Evolutionary conservation across 2,329 filamentous ascomycete genomes (phyloP).

Genomic region (Beauveria scarabaeidicola): DNA sequence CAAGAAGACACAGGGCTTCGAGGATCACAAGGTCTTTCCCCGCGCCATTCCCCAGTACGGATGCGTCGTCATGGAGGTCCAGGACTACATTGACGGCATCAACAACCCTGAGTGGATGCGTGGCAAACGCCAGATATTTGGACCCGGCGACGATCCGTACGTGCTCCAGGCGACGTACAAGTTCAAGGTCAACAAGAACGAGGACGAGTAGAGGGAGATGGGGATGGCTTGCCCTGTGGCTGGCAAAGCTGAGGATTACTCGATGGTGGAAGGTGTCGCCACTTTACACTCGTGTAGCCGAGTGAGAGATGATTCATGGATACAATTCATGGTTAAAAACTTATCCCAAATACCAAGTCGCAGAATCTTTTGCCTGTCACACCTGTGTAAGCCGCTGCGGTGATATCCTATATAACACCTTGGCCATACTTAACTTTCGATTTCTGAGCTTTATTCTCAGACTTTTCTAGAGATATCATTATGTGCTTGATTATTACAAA

Average conservation of each 20-base stretch:
- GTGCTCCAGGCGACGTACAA: conserved; percentile 53
- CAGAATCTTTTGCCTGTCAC: not conserved
- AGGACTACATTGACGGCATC: conserved; percentile 91
- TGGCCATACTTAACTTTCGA: too few relatives aligned
- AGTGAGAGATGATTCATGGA: not conserved
- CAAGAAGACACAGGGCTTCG: conserved; percentile 61
- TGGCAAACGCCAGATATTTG: conserved; percentile 49
- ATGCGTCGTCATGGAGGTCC: conserved; percentile 82
- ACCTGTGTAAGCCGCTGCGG: not conserved
- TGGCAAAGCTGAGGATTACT: not conserved
- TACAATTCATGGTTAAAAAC: not conserved
- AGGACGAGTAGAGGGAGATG: not conserved
- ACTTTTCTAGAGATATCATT: too few relatives aligned
- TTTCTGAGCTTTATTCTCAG: too few relatives aligned
- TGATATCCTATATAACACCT: too few relatives aligned
- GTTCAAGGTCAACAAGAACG: conserved; percentile 41
- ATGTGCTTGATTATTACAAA: too few relatives aligned
- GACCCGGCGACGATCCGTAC: conserved; percentile 51
- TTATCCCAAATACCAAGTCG: not conserved
- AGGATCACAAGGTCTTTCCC: conserved; percentile 44
- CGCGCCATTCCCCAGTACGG: conserved; percentile 65
- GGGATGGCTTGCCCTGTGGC: not conserved
- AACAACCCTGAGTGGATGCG: conserved; percentile 86
- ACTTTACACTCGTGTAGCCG: not conserved
- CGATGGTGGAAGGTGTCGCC: not conserved